Percentiles rank a stretch among this genome's conserved stretches.
Evolutionary conservation across 2,329 filamentous ascomycete genomes (phyloP).

Genomic region (Fusarium coicis): DNA sequence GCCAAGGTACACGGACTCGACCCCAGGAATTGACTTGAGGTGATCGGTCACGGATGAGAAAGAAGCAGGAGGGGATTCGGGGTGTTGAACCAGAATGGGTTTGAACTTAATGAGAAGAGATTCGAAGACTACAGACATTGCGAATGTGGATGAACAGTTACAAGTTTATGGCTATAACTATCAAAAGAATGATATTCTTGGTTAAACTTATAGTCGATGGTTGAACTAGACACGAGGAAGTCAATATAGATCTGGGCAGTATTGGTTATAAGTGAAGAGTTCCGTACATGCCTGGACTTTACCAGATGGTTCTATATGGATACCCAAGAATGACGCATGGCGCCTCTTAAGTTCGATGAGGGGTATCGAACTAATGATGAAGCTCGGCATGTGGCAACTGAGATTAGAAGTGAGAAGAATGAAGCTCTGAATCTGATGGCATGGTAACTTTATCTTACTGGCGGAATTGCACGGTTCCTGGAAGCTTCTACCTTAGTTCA

Average conservation of each 20-base stretch:
- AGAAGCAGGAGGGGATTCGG: conserved; percentile 42
- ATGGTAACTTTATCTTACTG: background rate
- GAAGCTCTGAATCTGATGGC: background rate
- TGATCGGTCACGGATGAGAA: conserved; percentile 43
- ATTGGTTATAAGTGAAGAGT: background rate
- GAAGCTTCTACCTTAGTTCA: conserved; percentile 8
- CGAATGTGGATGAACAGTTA: background rate
- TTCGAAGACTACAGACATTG: conserved; percentile 46
- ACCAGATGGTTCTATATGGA: conserved; percentile 28
- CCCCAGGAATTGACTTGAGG: conserved; percentile 48
- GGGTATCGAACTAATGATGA: conserved; percentile 29
- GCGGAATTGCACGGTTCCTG: background rate
- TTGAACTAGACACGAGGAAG: background rate
- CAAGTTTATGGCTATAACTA: background rate
- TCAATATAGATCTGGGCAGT: conserved; percentile 1
- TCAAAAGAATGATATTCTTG: background rate
- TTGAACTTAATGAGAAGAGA: conserved; percentile 49
- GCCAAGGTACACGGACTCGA: conserved; percentile 49
- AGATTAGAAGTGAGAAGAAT: background rate
- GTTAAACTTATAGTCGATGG: background rate
- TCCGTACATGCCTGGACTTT: background rate
- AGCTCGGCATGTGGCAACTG: background rate
- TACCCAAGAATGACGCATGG: conserved; percentile 16
- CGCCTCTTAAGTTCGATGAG: conserved; percentile 11
- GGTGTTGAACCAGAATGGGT: conserved; percentile 38